Evolutionary conservation across 495 filamentous ascomycete genomes (phyloP).

Genomic region (Neurospora discreta): DNA sequence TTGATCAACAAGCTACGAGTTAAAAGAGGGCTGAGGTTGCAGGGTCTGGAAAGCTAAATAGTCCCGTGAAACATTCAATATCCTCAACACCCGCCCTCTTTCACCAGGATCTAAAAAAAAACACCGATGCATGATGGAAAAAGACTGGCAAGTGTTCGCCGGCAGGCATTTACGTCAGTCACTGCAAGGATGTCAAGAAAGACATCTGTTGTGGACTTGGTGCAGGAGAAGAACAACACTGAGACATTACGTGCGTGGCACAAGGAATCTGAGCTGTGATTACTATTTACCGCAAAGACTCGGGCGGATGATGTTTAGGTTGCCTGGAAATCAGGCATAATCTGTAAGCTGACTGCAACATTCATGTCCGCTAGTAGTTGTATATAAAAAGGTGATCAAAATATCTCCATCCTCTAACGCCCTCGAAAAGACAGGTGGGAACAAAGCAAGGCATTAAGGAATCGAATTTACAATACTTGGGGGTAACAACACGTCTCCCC

Average conservation of each 20-base stretch:
- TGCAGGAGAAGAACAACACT: neutral
- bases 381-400: too few relatives aligned
- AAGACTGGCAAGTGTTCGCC: neutral
- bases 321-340: too few relatives aligned
- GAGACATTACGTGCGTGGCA: neutral
- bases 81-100: neutral
- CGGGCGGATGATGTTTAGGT: too few relatives aligned
- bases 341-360: too few relatives aligned
- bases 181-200: constrained; percentile 4
- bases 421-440: too few relatives aligned
- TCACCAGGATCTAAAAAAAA: neutral
- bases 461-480: too few relatives aligned
- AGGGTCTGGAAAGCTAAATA: neutral
- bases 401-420: too few relatives aligned
- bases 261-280: neutral
- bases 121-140: neutral
- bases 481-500: too few relatives aligned
- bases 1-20: neutral
- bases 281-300: too few relatives aligned
- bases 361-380: too few relatives aligned
- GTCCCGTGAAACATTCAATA: neutral
- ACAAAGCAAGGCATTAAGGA: too few relatives aligned
- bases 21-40: neutral
- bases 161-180: constrained; percentile 15
- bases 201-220: neutral